Evolutionary conservation across 2,329 filamentous ascomycete species (phyloP).

Genomic region (Pseudocercospora fijiensis): DNA sequence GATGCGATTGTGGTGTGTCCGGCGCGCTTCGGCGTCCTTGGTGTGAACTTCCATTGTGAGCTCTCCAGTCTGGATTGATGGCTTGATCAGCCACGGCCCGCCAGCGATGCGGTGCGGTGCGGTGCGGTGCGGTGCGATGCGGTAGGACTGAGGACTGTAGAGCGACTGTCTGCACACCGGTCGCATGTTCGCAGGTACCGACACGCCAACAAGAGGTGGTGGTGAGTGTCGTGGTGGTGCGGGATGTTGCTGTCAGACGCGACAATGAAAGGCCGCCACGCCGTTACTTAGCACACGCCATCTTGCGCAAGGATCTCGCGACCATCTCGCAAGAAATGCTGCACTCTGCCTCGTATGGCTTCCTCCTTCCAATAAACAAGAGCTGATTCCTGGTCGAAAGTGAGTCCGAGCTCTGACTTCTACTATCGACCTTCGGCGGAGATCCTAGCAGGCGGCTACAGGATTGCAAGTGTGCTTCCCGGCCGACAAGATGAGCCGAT

Average conservation of each 20-base stretch:
- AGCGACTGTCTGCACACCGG: slow-evolving; percentile 3
- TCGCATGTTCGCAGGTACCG: neutral
- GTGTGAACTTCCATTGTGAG: too few species aligned
- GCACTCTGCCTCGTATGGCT: slow-evolving; percentile 15
- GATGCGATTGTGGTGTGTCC: neutral
- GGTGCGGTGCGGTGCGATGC: neutral
- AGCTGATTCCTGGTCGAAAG: slow-evolving; percentile 16
- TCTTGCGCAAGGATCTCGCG: neutral
- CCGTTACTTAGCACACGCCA: neutral
- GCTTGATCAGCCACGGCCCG: neutral
- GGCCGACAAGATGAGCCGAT: slow-evolving; percentile 20
- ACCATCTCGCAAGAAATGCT: neutral
- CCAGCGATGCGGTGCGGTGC: neutral
- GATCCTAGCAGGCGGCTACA: slow-evolving; percentile 18
- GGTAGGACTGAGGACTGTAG: too few species aligned
- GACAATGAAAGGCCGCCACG: neutral
- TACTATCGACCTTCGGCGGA: slow-evolving; percentile 21
- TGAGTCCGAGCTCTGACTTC: slow-evolving; percentile 22
- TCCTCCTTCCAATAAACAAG: slow-evolving; percentile 13
- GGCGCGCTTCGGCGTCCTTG: neutral
- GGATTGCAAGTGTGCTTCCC: slow-evolving; percentile 21
- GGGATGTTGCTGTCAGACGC: slow-evolving; percentile 1
- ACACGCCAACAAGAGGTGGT: neutral
- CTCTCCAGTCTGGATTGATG: neutral
- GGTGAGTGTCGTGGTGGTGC: neutral